Evolutionary conservation across 2,329 filamentous ascomycete genomes (phyloP), one percentile per base, ranked within the genome.

Genomic region (Xylaria arbuscula): DNA sequence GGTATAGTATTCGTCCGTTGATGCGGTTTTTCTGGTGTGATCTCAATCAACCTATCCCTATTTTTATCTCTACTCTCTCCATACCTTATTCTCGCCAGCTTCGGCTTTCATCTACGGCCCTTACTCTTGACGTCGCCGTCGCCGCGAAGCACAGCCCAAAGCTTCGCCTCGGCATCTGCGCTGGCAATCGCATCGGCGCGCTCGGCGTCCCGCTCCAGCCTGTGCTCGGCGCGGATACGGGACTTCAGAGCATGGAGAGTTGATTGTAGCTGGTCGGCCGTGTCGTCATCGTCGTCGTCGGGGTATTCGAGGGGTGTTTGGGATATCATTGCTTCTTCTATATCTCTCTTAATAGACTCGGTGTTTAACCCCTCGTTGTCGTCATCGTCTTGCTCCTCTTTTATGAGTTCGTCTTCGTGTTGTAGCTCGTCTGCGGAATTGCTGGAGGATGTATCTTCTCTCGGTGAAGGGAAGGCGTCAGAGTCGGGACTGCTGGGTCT

Each of bases 261-360:
- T 19, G 74, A 72, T 10, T 69, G 57, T 9, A 71, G 53, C 15
- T 70, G 28, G 5, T 28, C 28, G 28, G 28, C 28, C 28, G 28
- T 28, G 28, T 5, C 32, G 19, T 47, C 36, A 6, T 11, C 73
- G 56, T 53, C 63, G 53, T 53, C 64, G 53, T 54, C 63, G n/a
- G 50, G 17, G 60, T 66, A 53, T 10, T 71, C 68, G 5, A 13
- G 45, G 0, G 68, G 55, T 13, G 71, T 66, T 0, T 72, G 67
- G 69, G 75, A 76, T 17, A 60, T 54, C 19, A 73, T 64, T 2
- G 76, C 77, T 64, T 79, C 77, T 64, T 67, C 50, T 73, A 76
- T 55, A 53, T 77, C 74, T 13, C n/a, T 58, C 9, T 56, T 51
- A 45, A 77, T 67, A 22, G 62, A 38, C 15, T 56, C 63, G 36